Percentiles rank a stretch among this genome's conserved stretches.
Evolutionary conservation across 805 yeast species (phyloP).

Genomic region (Lachancea sp.): DNA sequence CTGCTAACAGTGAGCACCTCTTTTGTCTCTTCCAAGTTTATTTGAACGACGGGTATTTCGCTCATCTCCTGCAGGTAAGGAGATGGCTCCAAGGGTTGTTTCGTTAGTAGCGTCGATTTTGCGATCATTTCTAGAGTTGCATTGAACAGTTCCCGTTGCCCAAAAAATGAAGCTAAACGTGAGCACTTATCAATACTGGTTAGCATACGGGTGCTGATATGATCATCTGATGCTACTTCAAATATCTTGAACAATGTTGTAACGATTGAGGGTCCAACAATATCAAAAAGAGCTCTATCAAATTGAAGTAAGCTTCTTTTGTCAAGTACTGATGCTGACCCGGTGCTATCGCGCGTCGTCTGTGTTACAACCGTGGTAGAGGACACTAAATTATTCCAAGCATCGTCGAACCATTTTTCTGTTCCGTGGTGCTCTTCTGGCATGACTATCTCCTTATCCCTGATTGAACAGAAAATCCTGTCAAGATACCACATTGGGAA

Average conservation of each 20-base stretch:
- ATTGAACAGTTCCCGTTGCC: conserved; percentile 52
- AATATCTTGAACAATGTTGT: conserved; percentile 72
- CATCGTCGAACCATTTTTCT: conserved; percentile 85
- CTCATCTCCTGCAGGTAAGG: conserved; percentile 18
- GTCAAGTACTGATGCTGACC: conserved; percentile 19
- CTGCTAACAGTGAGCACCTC: conserved; percentile 69
- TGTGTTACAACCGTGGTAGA: conserved; percentile 34
- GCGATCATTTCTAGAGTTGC: conserved; percentile 60
- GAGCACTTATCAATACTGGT: conserved; percentile 84
- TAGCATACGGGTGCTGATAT: conserved; percentile 78
- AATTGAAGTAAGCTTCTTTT: conserved; percentile 42
- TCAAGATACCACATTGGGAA: conserved; percentile 82
- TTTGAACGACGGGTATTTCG: conserved; percentile 37
- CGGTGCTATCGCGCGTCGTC: conserved; percentile 5
- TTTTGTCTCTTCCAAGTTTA: conserved; percentile 46
- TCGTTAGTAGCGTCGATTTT: conserved; percentile 59
- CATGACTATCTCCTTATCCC: conserved; percentile 86
- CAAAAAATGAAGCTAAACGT: conserved; percentile 61
- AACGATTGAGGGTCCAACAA: conserved; percentile 57
- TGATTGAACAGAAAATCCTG: conserved; percentile 72
- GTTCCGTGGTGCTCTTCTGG: conserved; percentile 97
- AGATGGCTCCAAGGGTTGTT: conserved; percentile 16
- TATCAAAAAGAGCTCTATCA: conserved; percentile 65
- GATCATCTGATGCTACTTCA: conserved; percentile 85
- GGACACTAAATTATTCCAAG: conserved; percentile 65